Percentiles rank a stretch among this genome's conserved stretches.
phyloP scores from a whole-genome alignment of 106 monocot species.

The Dendrobium chrysotoxum region DNA sequence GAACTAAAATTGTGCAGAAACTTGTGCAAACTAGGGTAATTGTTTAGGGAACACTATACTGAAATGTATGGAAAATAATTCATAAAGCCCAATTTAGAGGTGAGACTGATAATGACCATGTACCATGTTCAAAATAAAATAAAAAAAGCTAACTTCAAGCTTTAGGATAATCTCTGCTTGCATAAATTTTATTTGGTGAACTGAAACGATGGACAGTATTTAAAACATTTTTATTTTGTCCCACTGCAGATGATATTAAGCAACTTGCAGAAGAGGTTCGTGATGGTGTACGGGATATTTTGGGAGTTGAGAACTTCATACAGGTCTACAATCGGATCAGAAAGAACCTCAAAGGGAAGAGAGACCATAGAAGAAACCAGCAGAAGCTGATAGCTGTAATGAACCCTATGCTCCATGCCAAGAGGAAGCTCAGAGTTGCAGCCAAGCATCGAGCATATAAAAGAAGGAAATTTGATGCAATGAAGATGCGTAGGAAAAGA shows the following conservation, averaged over 20 bases:
- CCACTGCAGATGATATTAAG: constrained; percentile 57
- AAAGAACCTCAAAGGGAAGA: constrained; percentile 60
- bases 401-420: constrained; percentile 68
- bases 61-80: neutral
- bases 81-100: neutral
- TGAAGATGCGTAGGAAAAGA: constrained; percentile 55
- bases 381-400: constrained; percentile 55
- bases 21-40: no score
- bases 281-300: constrained; percentile 28
- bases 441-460: constrained; percentile 70
- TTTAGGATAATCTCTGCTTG: no score
- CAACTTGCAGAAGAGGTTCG: constrained; percentile 63
- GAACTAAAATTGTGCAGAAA: no score
- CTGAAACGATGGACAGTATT: no score
- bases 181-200: no score
- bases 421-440: constrained; percentile 60
- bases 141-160: no score
- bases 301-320: constrained; percentile 61
- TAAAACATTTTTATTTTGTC: neutral
- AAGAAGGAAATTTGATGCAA: constrained; percentile 57
- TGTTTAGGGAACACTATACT: no score
- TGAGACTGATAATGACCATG: no score
- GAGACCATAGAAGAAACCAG: constrained; percentile 54
- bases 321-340: constrained; percentile 65
- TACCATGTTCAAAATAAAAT: no score